Evolutionary conservation across 116 monocot genomes (phyloP), one percentile per base, ranked within the genome.

Genomic region (Iris pallida): DNA sequence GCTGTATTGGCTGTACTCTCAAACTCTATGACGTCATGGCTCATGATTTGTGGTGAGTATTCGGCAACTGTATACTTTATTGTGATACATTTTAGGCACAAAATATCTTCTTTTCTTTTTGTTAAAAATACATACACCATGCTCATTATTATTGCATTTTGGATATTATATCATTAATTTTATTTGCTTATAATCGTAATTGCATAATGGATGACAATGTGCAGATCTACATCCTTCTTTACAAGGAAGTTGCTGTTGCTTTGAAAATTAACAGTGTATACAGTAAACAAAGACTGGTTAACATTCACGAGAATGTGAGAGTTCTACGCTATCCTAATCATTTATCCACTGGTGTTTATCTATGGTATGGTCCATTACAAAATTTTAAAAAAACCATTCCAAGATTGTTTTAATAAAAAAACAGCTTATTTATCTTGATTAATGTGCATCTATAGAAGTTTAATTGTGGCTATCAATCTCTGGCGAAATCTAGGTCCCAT

Each of bases 171-270:
- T 7, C 43, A 47, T 47, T 44, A 12, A 30, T 30, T 63, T 45
- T 72, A 15, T 15, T 63, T 72, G 9, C 20, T 45, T 53, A n/a
- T 42, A 61, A 2, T 42, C 53, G 16, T 49, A 12, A 52, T 40
- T 51, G n/a, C 15, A 57, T 45, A 51, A 56, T 30, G 5, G 19
- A 5, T 42, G 54, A 59, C 45, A 62, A 61, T 79, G 57, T 92
- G 80, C 87, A 98, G 98, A 93, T 98, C 45, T 98, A 93, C 69
- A 90, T 98, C 63, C 98, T 98, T 71, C 84, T 98, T 55, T 98
- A 98, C 78, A 98, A 98, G 75, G 98, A 98, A 81, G 88, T 98
- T 71, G 80, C 88, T 68, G 61, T 93, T 66, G 92, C 92, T 44
- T 76, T 98, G 86, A 98, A 93, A 69, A 98, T 98, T 64, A 93